Base-by-base conservation (phyloP, 331 rosid species). In the Malus hybrid region DNA sequence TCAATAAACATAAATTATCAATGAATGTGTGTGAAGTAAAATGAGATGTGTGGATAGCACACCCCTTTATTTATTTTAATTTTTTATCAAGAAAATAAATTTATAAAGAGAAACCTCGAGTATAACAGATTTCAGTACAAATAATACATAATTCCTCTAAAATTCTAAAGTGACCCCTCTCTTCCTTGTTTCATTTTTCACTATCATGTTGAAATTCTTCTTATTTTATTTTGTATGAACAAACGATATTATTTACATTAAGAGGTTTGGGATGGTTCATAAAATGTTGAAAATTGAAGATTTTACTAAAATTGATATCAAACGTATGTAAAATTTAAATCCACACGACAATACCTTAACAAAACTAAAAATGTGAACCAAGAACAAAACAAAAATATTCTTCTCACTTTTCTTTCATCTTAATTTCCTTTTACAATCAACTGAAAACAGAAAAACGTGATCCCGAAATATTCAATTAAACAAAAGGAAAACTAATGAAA, bases 261-360 rank as follows among this genome's bases (percentile, higher is more conserved):
- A 34, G 10, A 0, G 11, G 11, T 0, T 36, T 3, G 0, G 1
- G 3, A 36, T 36, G 42, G 0, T 50, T 50, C n/a, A 50, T 50
- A 50, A 50, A 50, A 50, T 50, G 55, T 1, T 50, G 56, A 50
- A 50, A 50, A 5, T 48, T 48, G 55, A 48, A 48, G 16, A 48
- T 48, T 48, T 48, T 5, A 14, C 55, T 48, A 48, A 48, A 15
- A 48, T 50, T 50, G n/a, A 16, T 15, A 50, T 5, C n/a, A 2
- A 15, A 50, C n/a, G 18, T 16, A 0, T 50, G 0, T 16, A 16
- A 50, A 50, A 0, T 15, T 50, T 50, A 50, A 50, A 50, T 50
- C 56, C 56, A 50, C 56, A 50, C 2, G 56, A 50, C n/a, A 36
- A 50, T 16, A 6, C n/a, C 55, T 48, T 50, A 50, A 15, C 56